Conservation (phyloP, 2,329 filamentous ascomycete genomes). For the Penicillium sp. region DNA sequence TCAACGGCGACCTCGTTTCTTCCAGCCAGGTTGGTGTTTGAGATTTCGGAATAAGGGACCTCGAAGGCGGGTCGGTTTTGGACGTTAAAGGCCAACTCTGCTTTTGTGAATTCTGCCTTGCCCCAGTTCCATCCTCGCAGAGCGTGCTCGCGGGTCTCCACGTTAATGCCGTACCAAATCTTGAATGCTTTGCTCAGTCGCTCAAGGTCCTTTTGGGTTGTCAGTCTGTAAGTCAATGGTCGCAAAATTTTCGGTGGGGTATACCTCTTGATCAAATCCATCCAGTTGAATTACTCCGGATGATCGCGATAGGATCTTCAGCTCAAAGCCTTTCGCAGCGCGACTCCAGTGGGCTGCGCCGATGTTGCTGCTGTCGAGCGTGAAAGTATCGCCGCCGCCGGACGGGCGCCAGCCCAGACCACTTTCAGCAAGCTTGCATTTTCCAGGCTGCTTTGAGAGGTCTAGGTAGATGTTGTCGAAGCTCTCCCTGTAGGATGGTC, state of each 20-base stretch:
- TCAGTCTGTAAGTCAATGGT: constrained; percentile 14
- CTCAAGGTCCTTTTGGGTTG: constrained; percentile 72
- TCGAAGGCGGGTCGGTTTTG: constrained; percentile 96
- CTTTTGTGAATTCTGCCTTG: constrained; percentile 94
- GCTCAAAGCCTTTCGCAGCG: constrained; percentile 86
- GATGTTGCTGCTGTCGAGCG: constrained; percentile 83
- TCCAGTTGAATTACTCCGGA: constrained; percentile 89
- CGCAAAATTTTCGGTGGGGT: constrained; percentile 5
- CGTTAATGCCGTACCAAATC: constrained; percentile 92
- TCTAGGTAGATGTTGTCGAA: constrained; percentile 98
- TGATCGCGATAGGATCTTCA: constrained; percentile 84
- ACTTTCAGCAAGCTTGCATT: constrained; percentile 91
- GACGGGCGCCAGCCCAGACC: constrained; percentile 94
- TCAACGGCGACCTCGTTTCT: constrained; percentile 98
- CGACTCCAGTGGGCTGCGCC: constrained; percentile 89
- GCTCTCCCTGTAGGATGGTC: constrained; percentile 64
- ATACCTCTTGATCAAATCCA: constrained; percentile 83
- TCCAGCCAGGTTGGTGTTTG: constrained; percentile 94
- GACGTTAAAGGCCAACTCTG: constrained; percentile 93
- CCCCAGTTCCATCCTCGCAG: constrained; percentile 99
- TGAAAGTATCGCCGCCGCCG: constrained; percentile 86
- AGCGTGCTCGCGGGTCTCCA: constrained; percentile 92
- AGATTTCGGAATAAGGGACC: constrained; percentile 94
- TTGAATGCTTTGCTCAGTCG: constrained; percentile 91
- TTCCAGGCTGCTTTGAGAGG: constrained; percentile 86